These are phyloP conservation scores for Westerdykella sp. DNA, from an alignment of 2,329 filamentous ascomycete genomes.

Conservation along the genomic window DNA sequence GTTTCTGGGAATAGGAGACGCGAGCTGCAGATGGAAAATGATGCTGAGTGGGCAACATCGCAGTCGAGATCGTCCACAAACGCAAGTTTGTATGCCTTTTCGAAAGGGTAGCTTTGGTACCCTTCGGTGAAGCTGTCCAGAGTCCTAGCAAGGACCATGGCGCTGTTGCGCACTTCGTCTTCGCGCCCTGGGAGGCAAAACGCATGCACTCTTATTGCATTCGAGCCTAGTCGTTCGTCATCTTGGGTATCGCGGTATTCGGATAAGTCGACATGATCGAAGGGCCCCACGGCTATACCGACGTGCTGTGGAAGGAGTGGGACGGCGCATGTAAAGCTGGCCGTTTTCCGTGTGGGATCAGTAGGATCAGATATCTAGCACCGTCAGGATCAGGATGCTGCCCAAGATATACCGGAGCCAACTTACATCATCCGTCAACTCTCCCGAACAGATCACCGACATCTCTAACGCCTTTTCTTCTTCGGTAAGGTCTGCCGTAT, in stretches of 20 bases:
- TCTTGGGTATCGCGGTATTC: conserved; percentile 86
- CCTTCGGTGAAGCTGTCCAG: conserved; percentile 87
- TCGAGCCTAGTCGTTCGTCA: conserved; percentile 82
- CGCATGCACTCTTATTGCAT: conserved; percentile 80
- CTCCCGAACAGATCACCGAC: conserved; percentile 84
- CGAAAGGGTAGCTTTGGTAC: conserved; percentile 84
- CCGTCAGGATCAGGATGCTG: conserved; percentile 8
- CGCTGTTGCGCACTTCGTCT: conserved; percentile 80
- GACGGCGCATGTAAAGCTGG: conserved; percentile 67
- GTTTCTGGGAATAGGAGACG: conserved; percentile 78
- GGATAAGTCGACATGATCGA: conserved; percentile 85
- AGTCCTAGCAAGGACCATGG: conserved; percentile 71
- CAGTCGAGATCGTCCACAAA: conserved; percentile 85
- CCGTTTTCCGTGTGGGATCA: conserved; percentile 77
- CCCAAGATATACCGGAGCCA: background rate
- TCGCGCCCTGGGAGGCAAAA: conserved; percentile 82
- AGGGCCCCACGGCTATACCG: conserved; percentile 89
- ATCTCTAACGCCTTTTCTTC: conserved; percentile 87
- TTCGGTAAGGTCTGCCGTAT: conserved; percentile 49
- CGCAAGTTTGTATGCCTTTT: conserved; percentile 78
- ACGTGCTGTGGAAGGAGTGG: conserved; percentile 81
- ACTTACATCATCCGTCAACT: conserved; percentile 68
- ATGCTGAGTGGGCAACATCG: conserved; percentile 71
- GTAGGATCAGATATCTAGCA: conserved; percentile 58
- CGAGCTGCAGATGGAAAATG: conserved; percentile 80